Conservation (phyloP, 139 green algal genomes). For the Volvox reticuliferus region DNA sequence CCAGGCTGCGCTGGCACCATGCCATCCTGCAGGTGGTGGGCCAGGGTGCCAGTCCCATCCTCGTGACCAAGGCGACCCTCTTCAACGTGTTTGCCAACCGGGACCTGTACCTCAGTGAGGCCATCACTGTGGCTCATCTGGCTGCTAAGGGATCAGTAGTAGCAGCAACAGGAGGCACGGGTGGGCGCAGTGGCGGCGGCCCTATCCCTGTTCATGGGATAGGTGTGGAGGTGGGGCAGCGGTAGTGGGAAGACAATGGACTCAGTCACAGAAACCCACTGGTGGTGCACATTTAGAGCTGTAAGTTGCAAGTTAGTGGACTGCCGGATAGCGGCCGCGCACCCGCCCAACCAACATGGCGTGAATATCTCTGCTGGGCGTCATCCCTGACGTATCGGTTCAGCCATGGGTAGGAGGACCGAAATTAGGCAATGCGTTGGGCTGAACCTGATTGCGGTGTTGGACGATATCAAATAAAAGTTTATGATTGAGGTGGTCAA, state of each 20-base stretch:
- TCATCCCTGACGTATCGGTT: no score
- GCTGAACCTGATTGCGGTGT: no score
- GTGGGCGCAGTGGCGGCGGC: neutral
- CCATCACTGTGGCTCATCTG: conserved; percentile 1
- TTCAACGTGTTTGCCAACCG: conserved; percentile 31
- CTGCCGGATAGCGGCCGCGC: no score
- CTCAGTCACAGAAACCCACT: no score
- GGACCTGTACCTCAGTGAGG: conserved; percentile 33
- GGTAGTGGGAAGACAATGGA: neutral
- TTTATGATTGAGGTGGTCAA: no score
- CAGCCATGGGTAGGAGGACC: no score
- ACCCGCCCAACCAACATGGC: no score
- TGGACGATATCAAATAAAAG: no score
- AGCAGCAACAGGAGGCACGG: neutral
- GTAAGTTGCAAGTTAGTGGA: no score
- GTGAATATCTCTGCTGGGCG: no score
- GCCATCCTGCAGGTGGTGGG: conserved; percentile 18
- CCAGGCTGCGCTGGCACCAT: conserved; percentile 34
- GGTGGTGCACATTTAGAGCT: no score
- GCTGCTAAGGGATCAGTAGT: neutral
- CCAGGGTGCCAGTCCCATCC: neutral
- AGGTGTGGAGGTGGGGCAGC: neutral
- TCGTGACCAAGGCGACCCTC: neutral
- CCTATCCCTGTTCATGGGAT: conserved; percentile 24
- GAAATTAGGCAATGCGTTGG: no score